Evolutionary conservation across 208 protist species (phyloP), one percentile per base, ranked within the genome.

Genomic region (Zelonia costaricensis): DNA sequence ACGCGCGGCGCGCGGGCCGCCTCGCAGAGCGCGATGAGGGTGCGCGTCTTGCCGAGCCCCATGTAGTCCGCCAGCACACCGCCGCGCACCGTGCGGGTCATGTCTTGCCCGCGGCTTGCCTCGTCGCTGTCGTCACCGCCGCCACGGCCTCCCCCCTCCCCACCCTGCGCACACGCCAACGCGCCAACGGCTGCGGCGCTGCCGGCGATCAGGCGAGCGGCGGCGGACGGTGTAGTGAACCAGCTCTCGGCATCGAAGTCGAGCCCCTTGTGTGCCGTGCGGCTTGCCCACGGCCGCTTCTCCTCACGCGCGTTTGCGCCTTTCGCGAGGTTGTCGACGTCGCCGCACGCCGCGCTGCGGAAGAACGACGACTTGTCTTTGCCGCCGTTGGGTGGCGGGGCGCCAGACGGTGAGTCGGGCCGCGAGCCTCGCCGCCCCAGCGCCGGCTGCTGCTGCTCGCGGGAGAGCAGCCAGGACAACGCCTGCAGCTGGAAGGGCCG

Each of bases 41-140:
- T 91, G 54, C 82, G 79, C 5, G 84, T 91, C 58, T 91, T 91
- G 16, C 87, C 87, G 5, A 91, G 55, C 13, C 87, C 84, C 80
- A 91, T 88, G 69, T 76, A 85, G 61, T 94, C 87, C 13, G 87
- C 84, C 27, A 94, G 72, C 20, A 91, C 74, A 8, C 87, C 84
- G 0, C 87, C 84, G 0, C 74, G 76, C 25, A 83, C 74, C 49
- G 22, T 60, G 49, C 18, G 12, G 22, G 35, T 45, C 53, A 22
- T 46, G 30, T 63, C 45, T 33, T 56, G 44, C 25, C 8, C 52
- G n/a, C 52, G 15, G 18, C 22, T 25, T 12, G 36, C 8, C 33
- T 30, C 12, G 22, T 15, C 44, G 8, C 12, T 18, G 23, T 43
- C 22, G 22, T 20, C 52, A 22, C 28, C 52, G n/a, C 35, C 4